Evolutionary conservation across 768 basidiomycete species (phyloP), one percentile per base, ranked within the genome.

Genomic region (Cystobasidium tubakii): DNA sequence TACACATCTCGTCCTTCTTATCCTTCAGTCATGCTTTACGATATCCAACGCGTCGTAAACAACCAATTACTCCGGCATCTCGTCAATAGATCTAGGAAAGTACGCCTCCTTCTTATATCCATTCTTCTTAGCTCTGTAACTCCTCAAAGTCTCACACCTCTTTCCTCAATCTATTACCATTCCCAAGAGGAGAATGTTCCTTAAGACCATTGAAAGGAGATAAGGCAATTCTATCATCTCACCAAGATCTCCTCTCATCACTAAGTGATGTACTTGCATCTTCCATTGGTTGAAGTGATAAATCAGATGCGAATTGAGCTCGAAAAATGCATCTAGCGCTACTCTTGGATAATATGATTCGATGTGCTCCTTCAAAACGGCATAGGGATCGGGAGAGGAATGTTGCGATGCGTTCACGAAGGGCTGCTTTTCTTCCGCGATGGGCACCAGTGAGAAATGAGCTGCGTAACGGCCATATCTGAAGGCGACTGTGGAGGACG

Each of bases 41-140:
- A n/a, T n/a, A n/a, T n/a, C n/a, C n/a, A n/a, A n/a, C n/a, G n/a
- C n/a, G n/a, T n/a, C n/a, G n/a, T n/a, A n/a, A n/a, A n/a, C n/a
- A n/a, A n/a, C n/a, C n/a, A n/a, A n/a, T 39, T 33, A 74, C n/a
- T 69, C 67, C n/a, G 74, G 74, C 74, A 74, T 74, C 39, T 70
- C 66, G 29, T 69, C 55, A n/a, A 71, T 55, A 44, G 29, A 31
- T 39, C 66, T 19, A 19, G 66, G 70, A 57, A 74, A 74, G 42
- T 60, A 44, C 9, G 74, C 31, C 46, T 72, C 74, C 15, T 42
- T 53, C 27, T 44, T 13, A 55, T 25, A 43, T 29, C 53, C 33
- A 42, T 74, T 62, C 66, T 55, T 60, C 66, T 62, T 12, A 6
- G 72, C 50, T 21, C 53, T 25, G 62, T 55, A 36, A 42, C 62